Percentiles rank a stretch among this genome's conserved stretches.
Conservation (phyloP, 2,329 filamentous ascomycete species). For the Didymella exigua region DNA sequence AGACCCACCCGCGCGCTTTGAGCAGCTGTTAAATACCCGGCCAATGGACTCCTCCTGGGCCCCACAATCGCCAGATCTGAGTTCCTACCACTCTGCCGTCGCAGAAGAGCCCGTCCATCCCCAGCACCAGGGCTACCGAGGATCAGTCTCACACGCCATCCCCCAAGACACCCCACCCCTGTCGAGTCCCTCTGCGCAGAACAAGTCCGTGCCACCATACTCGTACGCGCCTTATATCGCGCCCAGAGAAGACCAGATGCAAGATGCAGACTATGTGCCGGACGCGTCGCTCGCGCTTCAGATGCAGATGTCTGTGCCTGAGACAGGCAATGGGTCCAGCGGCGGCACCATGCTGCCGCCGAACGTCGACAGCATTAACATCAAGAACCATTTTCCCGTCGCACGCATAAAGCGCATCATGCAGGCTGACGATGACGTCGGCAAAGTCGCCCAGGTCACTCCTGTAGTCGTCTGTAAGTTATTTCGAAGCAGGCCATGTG, state of each 20-base stretch:
- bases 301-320: constrained; percentile 21
- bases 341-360: constrained; percentile 37
- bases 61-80: constrained; percentile 55
- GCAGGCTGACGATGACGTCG: constrained; percentile 98
- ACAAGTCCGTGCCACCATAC: constrained; percentile 16
- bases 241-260: constrained; percentile 36
- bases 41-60: constrained; percentile 47
- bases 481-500: background rate
- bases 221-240: constrained; percentile 39
- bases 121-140: constrained; percentile 47
- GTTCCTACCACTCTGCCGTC: constrained; percentile 53
- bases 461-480: constrained; percentile 83
- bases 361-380: constrained; percentile 65
- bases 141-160: constrained; percentile 40
- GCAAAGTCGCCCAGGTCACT: constrained; percentile 97
- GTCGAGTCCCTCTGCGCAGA: constrained; percentile 22
- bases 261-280: constrained; percentile 46
- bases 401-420: constrained; percentile 98
- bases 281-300: constrained; percentile 37
- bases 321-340: constrained; percentile 29
- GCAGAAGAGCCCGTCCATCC: constrained; percentile 42
- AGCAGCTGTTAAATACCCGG: constrained; percentile 22
- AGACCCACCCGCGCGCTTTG: constrained; percentile 16
- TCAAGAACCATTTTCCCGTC: constrained; percentile 95
- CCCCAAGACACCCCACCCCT: constrained; percentile 31